Conservation (phyloP, 192 early-diverging fungal genomes). For the Backusella morwellensis region DNA sequence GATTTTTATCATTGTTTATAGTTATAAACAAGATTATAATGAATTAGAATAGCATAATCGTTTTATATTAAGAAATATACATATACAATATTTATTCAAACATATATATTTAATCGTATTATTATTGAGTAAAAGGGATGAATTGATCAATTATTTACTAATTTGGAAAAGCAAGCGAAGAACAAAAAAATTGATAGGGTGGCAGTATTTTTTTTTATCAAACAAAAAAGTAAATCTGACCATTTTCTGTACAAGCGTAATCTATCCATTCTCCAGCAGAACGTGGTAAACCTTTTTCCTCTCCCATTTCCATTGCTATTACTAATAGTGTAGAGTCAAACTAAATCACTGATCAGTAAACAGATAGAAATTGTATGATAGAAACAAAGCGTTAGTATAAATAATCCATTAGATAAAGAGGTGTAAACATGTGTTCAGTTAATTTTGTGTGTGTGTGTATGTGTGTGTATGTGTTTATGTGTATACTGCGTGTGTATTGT, state of each 20-base stretch:
- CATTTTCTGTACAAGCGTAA: conserved; percentile 1
- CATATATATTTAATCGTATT: background rate
- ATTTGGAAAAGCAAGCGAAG: background rate
- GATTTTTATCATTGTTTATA: background rate
- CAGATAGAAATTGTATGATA: background rate
- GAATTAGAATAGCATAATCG: background rate
- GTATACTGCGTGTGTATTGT: background rate
- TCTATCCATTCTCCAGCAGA: background rate
- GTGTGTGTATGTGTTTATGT: background rate
- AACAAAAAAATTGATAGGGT: background rate
- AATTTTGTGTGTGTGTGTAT: background rate
- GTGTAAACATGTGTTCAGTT: background rate
- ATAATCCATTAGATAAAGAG: background rate
- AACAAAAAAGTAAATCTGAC: background rate
- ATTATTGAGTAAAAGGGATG: background rate
- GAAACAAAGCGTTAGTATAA: background rate
- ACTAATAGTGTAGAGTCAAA: background rate
- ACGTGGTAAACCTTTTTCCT: background rate
- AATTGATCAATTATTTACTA: background rate
- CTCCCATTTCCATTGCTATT: background rate
- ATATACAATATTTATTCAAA: background rate
- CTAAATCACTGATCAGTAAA: background rate
- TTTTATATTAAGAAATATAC: background rate
- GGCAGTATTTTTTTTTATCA: background rate
- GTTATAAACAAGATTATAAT: too few relatives aligned